Base-by-base conservation (phyloP, 352 stramenopile genomes). In the Globisporangium orthogonon region DNA sequence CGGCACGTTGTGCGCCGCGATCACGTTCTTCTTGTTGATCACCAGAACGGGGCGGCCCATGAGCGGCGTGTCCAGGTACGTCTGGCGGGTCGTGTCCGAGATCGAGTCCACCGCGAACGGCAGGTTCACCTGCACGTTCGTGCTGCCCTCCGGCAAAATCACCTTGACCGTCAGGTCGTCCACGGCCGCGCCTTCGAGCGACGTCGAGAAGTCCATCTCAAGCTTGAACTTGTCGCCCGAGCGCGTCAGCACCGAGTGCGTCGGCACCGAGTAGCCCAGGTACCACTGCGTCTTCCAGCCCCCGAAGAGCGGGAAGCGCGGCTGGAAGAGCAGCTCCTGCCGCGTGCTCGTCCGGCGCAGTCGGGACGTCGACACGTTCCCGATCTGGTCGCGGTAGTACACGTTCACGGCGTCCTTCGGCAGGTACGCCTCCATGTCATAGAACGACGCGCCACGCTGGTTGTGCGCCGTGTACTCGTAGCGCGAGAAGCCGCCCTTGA, bases 341-440 rank as follows among this genome's bases (percentile, higher is more conserved):
- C 79, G 63, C 43, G 76, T 70, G 23, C 62, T 58, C 50, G 73
- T 80, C 31, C 46, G 62, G 44, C 77, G 82, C 47, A 95, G 59
- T 13, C 73, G 73, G 40, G 87, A 96, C 5, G 84, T 95, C 43
- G 86, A 94, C 53, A 96, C 81, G 62, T 96, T 96, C 44, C 87
- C 87, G 52, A 96, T 96, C 68, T 94, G 80, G 71, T 96, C 87
- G 58, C 87, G 84, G 67, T 96, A 96, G 73, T 96, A 96, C 48
- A 96, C 80, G 60, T 93, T 93, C 9, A 89, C 74, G 28, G 85
- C 83, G 49, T 95, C 71, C 40, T 75, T 78, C 4, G 87, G 87
- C 50, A 96, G 60, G 39, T 76, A 49, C 46, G 84, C 83, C 45
- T 69, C 57, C 60, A 96, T 68, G 55, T 86, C 74, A 51, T 90